Evolutionary conservation across 176 grass and related monocot species (phyloP).

Genomic region (Phyllostachys edulis): DNA sequence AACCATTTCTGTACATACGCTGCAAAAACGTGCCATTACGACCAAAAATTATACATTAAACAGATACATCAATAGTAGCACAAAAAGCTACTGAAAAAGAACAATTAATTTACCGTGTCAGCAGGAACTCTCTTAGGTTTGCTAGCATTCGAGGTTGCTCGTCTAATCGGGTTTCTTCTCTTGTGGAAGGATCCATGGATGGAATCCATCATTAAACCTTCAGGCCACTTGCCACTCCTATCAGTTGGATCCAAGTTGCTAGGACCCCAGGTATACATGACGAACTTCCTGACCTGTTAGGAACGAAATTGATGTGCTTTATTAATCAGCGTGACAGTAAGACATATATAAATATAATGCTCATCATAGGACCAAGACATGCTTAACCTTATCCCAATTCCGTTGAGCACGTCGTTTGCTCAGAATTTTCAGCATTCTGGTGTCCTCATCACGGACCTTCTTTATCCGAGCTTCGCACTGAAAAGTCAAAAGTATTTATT

Average conservation of each 20-base stretch:
- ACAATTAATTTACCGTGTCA: conserved; percentile 46
- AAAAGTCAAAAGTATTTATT: conserved; percentile 22
- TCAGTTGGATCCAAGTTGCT: conserved; percentile 72
- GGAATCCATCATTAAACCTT: conserved; percentile 58
- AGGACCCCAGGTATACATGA: conserved; percentile 95
- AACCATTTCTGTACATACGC: too few species aligned
- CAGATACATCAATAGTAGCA: background rate
- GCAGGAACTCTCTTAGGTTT: conserved; percentile 20
- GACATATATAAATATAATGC: background rate
- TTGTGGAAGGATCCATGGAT: conserved; percentile 58
- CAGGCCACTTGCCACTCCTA: conserved; percentile 62
- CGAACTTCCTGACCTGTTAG: conserved; percentile 83
- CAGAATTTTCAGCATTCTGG: conserved; percentile 65
- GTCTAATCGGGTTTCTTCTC: conserved; percentile 51
- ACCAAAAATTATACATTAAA: too few species aligned
- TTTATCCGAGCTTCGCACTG: conserved; percentile 83
- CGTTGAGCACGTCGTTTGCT: conserved; percentile 57
- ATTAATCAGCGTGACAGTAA: background rate
- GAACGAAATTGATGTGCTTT: background rate
- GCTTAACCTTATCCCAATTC: conserved; percentile 91
- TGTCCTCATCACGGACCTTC: conserved; percentile 69
- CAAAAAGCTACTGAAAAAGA: background rate
- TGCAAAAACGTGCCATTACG: too few species aligned
- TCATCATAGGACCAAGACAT: conserved; percentile 14
- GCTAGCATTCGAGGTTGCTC: background rate